A percentile compares a stretch with the other conserved stretches of the same genome.
These are phyloP conservation scores for Claviceps digitariae DNA, from an alignment of 2,329 filamentous ascomycete genomes.

Conservation along the genomic window DNA sequence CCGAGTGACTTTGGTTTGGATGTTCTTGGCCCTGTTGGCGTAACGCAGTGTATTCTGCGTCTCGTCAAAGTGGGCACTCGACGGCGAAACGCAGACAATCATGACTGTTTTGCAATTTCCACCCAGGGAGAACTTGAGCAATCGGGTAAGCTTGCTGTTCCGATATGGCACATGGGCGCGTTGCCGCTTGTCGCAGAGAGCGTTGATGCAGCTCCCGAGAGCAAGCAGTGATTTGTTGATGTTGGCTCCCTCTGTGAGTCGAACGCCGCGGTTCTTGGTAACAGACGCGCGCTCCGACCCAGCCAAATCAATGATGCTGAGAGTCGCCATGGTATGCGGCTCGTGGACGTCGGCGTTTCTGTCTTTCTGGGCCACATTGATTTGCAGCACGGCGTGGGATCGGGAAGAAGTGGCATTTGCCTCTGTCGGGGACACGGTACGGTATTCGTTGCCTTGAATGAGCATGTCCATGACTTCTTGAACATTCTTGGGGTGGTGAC, in stretches of 20 bases:
- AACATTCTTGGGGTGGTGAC: slow-evolving; percentile 80
- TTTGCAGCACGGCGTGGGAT: slow-evolving; percentile 93
- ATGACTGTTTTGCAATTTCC: slow-evolving; percentile 99
- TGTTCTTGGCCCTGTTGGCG: slow-evolving; percentile 96
- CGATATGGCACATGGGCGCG: slow-evolving; percentile 91
- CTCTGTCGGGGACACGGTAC: slow-evolving; percentile 92
- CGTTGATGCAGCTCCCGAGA: slow-evolving; percentile 94
- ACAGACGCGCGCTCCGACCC: slow-evolving; percentile 92
- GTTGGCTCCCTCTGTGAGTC: slow-evolving; percentile 86
- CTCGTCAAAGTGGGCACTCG: slow-evolving; percentile 93
- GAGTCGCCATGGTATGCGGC: slow-evolving; percentile 92
- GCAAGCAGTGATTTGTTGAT: slow-evolving; percentile 98
- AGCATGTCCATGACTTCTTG: slow-evolving; percentile 99
- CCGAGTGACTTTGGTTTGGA: slow-evolving; percentile 97
- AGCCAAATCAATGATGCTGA: slow-evolving; percentile 95
- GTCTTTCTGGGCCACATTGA: slow-evolving; percentile 91
- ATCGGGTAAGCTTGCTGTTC: slow-evolving; percentile 90
- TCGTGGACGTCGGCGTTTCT: slow-evolving; percentile 86
- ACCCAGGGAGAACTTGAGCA: slow-evolving; percentile 92
- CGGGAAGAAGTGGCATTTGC: slow-evolving; percentile 95
- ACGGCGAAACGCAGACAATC: slow-evolving; percentile 97
- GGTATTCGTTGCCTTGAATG: slow-evolving; percentile 81
- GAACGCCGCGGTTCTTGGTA: slow-evolving; percentile 89
- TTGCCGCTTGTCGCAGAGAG: slow-evolving; percentile 83
- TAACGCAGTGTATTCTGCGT: slow-evolving; percentile 97